Evolutionary conservation across 192 early-diverging fungal genomes (phyloP), one percentile per base, ranked within the genome.

Genomic region (Pilobolus umbonatus): DNA sequence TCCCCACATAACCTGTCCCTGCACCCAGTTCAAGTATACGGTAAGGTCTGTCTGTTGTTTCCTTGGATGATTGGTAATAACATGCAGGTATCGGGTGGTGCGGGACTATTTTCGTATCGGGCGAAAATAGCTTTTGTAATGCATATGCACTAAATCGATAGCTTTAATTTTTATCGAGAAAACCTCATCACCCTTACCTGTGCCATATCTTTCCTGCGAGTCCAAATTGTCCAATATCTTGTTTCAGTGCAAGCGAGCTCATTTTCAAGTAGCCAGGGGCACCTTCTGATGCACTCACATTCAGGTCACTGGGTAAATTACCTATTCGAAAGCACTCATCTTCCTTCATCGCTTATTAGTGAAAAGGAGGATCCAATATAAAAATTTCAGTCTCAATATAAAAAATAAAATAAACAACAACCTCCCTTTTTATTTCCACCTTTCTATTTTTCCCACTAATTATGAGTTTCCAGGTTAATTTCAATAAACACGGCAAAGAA

Each of bases 391-490:
- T n/a, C n/a, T n/a, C n/a, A n/a, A n/a, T n/a, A n/a, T n/a, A n/a
- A n/a, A n/a, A n/a, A n/a, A n/a, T n/a, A n/a, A n/a, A n/a, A n/a
- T n/a, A n/a, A n/a, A n/a, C n/a, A n/a, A n/a, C n/a, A n/a, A n/a
- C n/a, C 28, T 57, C 35, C 8, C 30, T 57, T 57, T 28, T 15
- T 43, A 40, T 42, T 35, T 43, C 42, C 50, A 39, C 14, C 8
- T 60, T 38, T 54, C n/a, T 49, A n/a, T 66, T 60, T 29, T 29
- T 48, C 49, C 26, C 35, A 24, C 22, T 45, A 34, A 67, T 50
- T 58, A 77, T 81, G 84, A 76, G 76, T 54, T 74, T 78, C 55
- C 70, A 79, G 55, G 69, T 90, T 60, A 83, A 88, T 66, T 84
- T 90, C 58, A 74, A 77, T 24, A 80, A 80, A 19, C 81, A 89